Percentiles rank a stretch among this genome's conserved stretches.
Evolutionary conservation across 1,284 basidiomycete species (phyloP).

Genomic region (Leucoagaricus sp.): DNA sequence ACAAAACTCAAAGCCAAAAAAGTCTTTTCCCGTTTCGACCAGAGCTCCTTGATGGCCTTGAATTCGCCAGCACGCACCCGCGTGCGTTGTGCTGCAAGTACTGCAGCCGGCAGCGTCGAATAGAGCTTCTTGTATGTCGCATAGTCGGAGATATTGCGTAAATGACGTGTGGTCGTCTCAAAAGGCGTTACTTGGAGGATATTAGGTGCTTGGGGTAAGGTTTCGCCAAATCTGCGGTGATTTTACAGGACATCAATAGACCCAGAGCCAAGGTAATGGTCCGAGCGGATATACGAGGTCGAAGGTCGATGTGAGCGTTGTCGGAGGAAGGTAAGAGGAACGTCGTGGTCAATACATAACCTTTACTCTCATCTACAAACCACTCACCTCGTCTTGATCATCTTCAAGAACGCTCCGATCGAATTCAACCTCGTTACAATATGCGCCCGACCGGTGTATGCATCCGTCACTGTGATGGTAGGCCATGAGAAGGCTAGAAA

Average conservation of each 20-base stretch:
- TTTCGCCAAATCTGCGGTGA: conserved; percentile 65
- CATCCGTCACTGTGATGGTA: conserved; percentile 77
- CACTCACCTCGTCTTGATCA: conserved; percentile 73
- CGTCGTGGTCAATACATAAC: not conserved
- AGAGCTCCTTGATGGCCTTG: conserved; percentile 65
- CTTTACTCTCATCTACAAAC: not conserved
- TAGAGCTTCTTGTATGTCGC: conserved; percentile 73
- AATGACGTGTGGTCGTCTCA: conserved; percentile 65
- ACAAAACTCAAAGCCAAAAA: conserved; percentile 79
- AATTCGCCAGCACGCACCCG: conserved; percentile 73
- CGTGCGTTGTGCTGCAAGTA: conserved; percentile 66
- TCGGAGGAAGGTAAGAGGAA: not conserved
- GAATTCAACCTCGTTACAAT: conserved; percentile 76
- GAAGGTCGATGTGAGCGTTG: not conserved
- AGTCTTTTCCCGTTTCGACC: conserved; percentile 69
- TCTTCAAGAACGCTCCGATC: conserved; percentile 72
- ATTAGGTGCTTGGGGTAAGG: conserved; percentile 67
- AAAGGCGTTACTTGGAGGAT: conserved; percentile 65
- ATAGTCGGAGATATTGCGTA: conserved; percentile 73
- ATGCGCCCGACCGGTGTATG: conserved; percentile 71
- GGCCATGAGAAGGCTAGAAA: conserved; percentile 89
- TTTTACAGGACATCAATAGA: not conserved
- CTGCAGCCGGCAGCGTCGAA: conserved; percentile 70
- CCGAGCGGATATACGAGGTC: not conserved
- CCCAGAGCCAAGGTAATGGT: not conserved